phyloP scores from a whole-genome alignment of 768 basidiomycete genomes.

The Dioszegia aurantiaca region DNA sequence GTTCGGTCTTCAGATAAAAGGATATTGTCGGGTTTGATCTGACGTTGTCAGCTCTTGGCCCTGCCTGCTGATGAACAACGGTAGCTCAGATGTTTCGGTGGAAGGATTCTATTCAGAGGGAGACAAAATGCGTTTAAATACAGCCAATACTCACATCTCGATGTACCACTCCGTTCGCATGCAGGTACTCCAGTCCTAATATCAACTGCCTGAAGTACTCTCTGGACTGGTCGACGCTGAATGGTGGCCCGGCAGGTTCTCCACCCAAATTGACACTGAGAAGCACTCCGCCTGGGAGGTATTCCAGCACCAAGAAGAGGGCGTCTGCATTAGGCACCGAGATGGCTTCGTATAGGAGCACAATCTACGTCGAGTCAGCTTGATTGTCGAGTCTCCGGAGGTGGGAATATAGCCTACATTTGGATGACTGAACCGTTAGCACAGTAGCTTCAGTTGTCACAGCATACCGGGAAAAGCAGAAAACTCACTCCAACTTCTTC shows the following conservation, averaged over 20 bases:
- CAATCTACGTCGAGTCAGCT: slow-evolving; percentile 39
- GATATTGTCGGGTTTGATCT: slow-evolving; percentile 53
- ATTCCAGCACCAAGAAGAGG: slow-evolving; percentile 53
- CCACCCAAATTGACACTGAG: slow-evolving; percentile 43
- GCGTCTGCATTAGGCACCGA: slow-evolving; percentile 51
- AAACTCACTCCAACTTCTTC: slow-evolving; percentile 53
- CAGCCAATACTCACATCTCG: slow-evolving; percentile 43
- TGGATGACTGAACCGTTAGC: slow-evolving; percentile 51
- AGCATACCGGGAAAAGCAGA: too few species aligned
- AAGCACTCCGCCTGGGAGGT: slow-evolving; percentile 50
- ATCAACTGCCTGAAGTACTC: slow-evolving; percentile 51
- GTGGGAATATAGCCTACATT: too few species aligned
- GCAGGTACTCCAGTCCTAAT: slow-evolving; percentile 52
- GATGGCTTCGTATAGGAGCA: slow-evolving; percentile 52
- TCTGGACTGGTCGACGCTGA: slow-evolving; percentile 29
- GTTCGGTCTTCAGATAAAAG: slow-evolving; percentile 44
- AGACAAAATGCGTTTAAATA: too few species aligned
- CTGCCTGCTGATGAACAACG: too few species aligned
- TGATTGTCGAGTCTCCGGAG: too few species aligned
- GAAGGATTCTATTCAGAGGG: too few species aligned
- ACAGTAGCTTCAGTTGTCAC: too few species aligned
- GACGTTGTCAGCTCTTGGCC: slow-evolving; percentile 10
- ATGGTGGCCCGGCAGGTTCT: slow-evolving; percentile 23
- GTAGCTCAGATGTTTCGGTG: too few species aligned
- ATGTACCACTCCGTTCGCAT: slow-evolving; percentile 51